phyloP scores from a whole-genome alignment of 202 grass and related monocot genomes.

The Hordeum pubiflorum region DNA sequence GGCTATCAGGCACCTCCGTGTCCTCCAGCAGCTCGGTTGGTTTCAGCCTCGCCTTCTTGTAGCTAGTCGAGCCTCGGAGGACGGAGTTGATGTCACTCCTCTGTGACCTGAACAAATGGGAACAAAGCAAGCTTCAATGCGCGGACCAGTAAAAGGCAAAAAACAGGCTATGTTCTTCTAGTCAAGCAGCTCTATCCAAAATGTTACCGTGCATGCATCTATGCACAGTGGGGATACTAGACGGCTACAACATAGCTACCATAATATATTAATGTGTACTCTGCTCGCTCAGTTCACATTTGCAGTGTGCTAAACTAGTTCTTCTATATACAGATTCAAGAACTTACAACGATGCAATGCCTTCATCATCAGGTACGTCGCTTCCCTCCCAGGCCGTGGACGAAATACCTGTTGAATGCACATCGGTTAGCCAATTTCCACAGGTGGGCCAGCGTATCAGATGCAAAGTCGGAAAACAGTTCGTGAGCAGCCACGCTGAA shows the following conservation, averaged over 20 bases:
- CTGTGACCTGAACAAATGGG: conserved; percentile 51
- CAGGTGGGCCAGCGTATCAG: background rate
- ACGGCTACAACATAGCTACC: background rate
- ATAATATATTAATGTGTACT: background rate
- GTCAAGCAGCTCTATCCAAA: background rate
- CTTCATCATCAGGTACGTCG: conserved; percentile 30
- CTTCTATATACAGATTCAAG: background rate
- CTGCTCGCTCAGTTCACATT: background rate
- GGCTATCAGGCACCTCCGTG: conserved; percentile 48
- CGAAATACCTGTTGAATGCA: conserved; percentile 37
- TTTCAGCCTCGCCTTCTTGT: conserved; percentile 63
- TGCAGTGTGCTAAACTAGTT: background rate
- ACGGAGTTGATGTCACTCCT: conserved; percentile 40
- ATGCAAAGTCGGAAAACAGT: background rate
- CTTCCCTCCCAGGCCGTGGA: conserved; percentile 36
- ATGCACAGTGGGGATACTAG: background rate
- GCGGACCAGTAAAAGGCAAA: background rate
- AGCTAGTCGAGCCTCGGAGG: conserved; percentile 66
- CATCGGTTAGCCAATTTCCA: conserved; percentile 12
- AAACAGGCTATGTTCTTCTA: background rate
- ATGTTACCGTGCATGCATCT: background rate
- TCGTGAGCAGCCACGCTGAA: background rate
- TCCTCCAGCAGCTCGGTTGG: conserved; percentile 41
- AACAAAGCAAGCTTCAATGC: background rate
- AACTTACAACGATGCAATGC: conserved; percentile 57